A percentile compares a stretch with the other conserved stretches of the same genome.
Conservation (phyloP, 345 rosid species). For the Melaleuca quinquenervia region DNA sequence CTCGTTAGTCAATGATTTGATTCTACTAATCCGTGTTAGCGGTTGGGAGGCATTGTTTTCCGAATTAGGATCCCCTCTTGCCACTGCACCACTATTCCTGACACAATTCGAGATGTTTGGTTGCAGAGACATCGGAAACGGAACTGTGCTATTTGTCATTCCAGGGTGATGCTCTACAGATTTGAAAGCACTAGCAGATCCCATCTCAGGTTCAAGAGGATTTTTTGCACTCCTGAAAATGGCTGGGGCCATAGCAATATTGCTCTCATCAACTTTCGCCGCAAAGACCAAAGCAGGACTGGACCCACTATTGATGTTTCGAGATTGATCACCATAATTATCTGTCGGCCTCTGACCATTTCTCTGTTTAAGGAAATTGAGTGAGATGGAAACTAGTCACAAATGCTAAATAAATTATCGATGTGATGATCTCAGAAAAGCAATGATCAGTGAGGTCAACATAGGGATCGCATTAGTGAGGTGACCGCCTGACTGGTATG, state of each 20-base stretch:
- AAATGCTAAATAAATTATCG: neutral
- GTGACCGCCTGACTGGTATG: neutral
- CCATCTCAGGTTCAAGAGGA: constrained; percentile 26
- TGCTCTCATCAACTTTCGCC: constrained; percentile 50
- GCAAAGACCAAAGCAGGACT: constrained; percentile 29
- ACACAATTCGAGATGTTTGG: constrained; percentile 33
- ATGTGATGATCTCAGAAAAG: neutral
- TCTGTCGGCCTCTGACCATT: constrained; percentile 39
- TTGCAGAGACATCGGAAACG: constrained; percentile 57
- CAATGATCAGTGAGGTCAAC: neutral
- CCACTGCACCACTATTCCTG: constrained; percentile 16
- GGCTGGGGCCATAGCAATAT: constrained; percentile 17
- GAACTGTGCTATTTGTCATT: constrained; percentile 19
- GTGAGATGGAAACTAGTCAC: neutral
- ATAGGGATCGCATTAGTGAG: neutral
- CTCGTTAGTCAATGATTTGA: constrained; percentile 13
- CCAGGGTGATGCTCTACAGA: constrained; percentile 31
- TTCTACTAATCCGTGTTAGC: constrained; percentile 14
- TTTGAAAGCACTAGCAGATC: constrained; percentile 21
- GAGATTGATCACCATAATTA: constrained; percentile 33
- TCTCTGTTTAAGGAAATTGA: constrained; percentile 27
- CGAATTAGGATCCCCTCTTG: constrained; percentile 21
- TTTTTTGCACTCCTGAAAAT: constrained; percentile 28
- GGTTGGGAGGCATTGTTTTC: constrained; percentile 23
- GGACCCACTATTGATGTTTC: constrained; percentile 9